phyloP scores from a whole-genome alignment of 2,329 filamentous ascomycete species.

The Cordyceps militaris region DNA sequence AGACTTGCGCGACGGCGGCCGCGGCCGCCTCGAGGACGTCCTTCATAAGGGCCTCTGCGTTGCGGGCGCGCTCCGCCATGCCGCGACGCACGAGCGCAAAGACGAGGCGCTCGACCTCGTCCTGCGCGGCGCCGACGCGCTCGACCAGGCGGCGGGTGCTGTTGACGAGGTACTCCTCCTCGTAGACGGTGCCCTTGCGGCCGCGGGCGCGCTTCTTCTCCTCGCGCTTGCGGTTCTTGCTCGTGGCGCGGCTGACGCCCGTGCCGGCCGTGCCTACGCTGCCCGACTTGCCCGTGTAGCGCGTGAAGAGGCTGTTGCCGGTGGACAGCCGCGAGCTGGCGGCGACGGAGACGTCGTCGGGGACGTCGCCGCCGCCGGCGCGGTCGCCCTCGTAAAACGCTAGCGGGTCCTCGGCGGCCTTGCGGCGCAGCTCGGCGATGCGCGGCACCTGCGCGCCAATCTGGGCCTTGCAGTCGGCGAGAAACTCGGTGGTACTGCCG shows the following conservation, averaged over 20 bases:
- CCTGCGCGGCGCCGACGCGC: conserved; percentile 63
- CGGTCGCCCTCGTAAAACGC: conserved; percentile 81
- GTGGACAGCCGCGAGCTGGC: conserved; percentile 74
- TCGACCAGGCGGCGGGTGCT: conserved; percentile 78
- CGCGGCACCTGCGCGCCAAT: conserved; percentile 79
- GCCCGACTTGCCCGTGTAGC: conserved; percentile 69
- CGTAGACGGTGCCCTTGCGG: conserved; percentile 95
- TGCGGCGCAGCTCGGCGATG: conserved; percentile 71
- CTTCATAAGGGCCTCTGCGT: conserved; percentile 64
- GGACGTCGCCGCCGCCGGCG: conserved; percentile 59
- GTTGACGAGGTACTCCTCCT: conserved; percentile 93
- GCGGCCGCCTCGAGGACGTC: conserved; percentile 68
- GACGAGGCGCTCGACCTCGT: conserved; percentile 68
- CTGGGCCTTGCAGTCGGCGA: conserved; percentile 87
- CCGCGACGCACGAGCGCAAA: conserved; percentile 69
- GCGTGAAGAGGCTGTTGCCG: conserved; percentile 81
- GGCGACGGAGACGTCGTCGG: conserved; percentile 87
- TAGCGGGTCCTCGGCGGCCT: conserved; percentile 77
- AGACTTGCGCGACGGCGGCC: conserved; percentile 64
- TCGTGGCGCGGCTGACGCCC: conserved; percentile 68
- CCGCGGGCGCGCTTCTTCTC: conserved; percentile 92
- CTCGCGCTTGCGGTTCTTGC: conserved; percentile 80
- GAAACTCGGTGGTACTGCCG: conserved; percentile 76
- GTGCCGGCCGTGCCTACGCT: conserved; percentile 64
- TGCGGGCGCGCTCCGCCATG: conserved; percentile 81